Evolutionary conservation across 139 green algal genomes (phyloP), one percentile per base, ranked within the genome.

Genomic region (Chlamydomonas schloesseri): DNA sequence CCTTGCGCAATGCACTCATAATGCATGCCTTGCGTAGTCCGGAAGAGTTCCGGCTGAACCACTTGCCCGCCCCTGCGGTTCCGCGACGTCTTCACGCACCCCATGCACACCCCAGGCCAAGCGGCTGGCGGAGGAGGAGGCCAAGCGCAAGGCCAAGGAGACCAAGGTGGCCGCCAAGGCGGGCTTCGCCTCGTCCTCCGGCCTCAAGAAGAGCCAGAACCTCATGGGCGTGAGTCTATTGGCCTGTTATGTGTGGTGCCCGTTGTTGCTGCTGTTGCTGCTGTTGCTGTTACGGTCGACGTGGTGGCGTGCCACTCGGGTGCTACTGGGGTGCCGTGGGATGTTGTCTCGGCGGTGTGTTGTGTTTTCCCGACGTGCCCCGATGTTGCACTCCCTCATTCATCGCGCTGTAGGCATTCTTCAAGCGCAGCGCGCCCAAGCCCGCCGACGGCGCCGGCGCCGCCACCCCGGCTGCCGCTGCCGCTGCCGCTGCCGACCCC

Each of bases 171-270:
- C 81, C 5, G 77, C 83, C 68, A 95, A 92, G 84, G 82, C 81
- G 57, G 93, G 93, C 42, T 96, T 94, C 72, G 81, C 86, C 11
- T 82, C 85, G 60, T 36, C 24, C 3, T 29, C 81, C 3, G 69
- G 37, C 5, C 69, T 96, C 71, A 37, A 92, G 57, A 96, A 93
- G 87, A 85, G 85, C 34, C 73, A 58, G 34, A 83, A 68, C 47
- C 31, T 75, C 50, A 80, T 80, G 73, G 57, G 71, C n/a, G 46
- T 69, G 34, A 23, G 47, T 13, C n/a, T n/a, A n/a, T n/a, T n/a
- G n/a, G n/a, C n/a, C n/a, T 9, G 14, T 21, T 36, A 21, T 17
- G 33, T 6, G 55, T 3, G 17, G 31, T 50, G 53, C 14, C 21
- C 29, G 18, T 53, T 81, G 47, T 62, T 9, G n/a, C n/a, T n/a